Base-by-base conservation (phyloP, 2,329 filamentous ascomycete species). In the Neocucurbitaria cava region DNA sequence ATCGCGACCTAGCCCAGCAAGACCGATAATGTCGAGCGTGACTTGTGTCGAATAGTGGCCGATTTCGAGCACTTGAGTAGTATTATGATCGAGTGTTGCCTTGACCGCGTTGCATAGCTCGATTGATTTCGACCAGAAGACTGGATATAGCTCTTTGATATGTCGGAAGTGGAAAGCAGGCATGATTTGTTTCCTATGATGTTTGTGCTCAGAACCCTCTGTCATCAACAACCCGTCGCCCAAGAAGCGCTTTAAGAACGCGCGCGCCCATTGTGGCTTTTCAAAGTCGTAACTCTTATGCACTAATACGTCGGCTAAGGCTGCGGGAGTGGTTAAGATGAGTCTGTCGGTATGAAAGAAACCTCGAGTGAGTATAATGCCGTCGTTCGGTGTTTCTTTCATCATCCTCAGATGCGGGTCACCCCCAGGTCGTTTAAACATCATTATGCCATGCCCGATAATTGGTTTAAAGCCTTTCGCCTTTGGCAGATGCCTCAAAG, bases 121-220 rank as follows among this genome's bases (percentile, higher is more conserved):
- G 7, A 83, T 75, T 0, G 88, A 84, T 76, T 96, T 96, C 18
- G 77, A 67, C 92, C 92, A 96, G 75, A 97, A 96, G 5, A 89
- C 78, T 0, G 91, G 89, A 65, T 96, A 95, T 13, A 96, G 78
- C 54, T 94, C 85, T 71, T 95, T 96, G 72, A 96, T 81, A 66
- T 96, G 90, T 20, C 92, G 85, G 69, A 91, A 96, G n/a, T 87
- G 83, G 73, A 96, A 96, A 1, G 91, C 90, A 0, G 92, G 92
- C 78, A 89, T 86, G 17, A 96, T 83, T 53, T 89, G 87, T 72
- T 90, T 92, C 42, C 93, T 84, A 54, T 84, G 79, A 46, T 78
- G 78, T 56, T 76, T 78, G 62, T 85, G 83, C 23, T 77, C 77
- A 4, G 79, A 76, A 2, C 81, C 81, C 58, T 85, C 82, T 0